Evolutionary conservation across 352 stramenopile genomes (phyloP), one percentile per base, ranked within the genome.

Genomic region (Globisporangium uncinulatum): DNA sequence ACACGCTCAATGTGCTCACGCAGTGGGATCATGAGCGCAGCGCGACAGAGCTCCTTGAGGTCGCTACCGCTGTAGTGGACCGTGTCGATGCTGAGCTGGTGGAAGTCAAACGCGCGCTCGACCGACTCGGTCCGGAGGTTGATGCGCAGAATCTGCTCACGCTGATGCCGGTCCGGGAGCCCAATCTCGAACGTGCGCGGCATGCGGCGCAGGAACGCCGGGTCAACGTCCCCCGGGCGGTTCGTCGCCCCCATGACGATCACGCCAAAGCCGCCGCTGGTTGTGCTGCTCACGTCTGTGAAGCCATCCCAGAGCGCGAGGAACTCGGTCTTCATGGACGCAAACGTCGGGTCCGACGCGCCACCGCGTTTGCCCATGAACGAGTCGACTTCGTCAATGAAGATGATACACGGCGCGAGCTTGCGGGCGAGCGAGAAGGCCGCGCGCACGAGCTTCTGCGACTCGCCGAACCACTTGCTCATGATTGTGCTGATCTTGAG

Each of bases 261-360:
- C 43, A 99, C 93, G 46, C 88, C 88, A 61, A 89, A 93, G 51
- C 80, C 86, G 45, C 74, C 85, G 46, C 74, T 70, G 14, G 93
- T 69, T 39, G 65, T 78, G 15, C 62, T 87, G 43, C 63, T 81
- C 56, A 92, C 78, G 57, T 95, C 82, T n/a, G 72, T 89, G 47
- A 99, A 92, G 29, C 96, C 96, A 65, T 99, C 96, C 96, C 96
- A 99, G 10, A 98, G 75, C n/a, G 94, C 97, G 70, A 99, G 79
- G 70, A 99, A 99, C 82, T 99, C 96, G 57, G 86, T 94, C 67
- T 95, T 95, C 86, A 95, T 95, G 17, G 78, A 91, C 7, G 81
- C 83, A 31, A 93, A 84, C 37, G 82, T 98, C 57, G 63, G 90
- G 50, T 88, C 85, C 0, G 81, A 89, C 7, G 76, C 71, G 10